Evolutionary conservation across 306 rosid genomes (phyloP).

Genomic region (Pueraria montana): DNA sequence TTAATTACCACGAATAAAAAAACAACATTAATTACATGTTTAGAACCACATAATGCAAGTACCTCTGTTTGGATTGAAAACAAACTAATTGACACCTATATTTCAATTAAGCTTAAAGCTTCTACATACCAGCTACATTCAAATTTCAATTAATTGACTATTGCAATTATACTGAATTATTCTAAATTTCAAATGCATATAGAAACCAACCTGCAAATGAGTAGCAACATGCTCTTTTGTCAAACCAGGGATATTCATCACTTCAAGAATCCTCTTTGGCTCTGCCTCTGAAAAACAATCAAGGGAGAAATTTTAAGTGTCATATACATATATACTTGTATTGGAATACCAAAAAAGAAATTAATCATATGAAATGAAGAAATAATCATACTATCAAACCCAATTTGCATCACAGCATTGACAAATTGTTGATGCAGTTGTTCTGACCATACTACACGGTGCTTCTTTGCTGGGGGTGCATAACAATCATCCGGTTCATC

Average conservation of each 20-base stretch:
- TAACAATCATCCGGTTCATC: constrained; percentile 43
- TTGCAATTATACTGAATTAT: no score
- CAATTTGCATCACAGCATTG: constrained; percentile 66
- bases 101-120: no score
- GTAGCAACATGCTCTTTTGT: constrained; percentile 79
- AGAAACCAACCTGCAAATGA: constrained; percentile 68
- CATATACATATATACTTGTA: background rate
- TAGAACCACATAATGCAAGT: background rate
- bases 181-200: background rate
- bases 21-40: no score
- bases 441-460: constrained; percentile 68
- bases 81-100: no score
- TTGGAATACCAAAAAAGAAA: background rate
- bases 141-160: background rate
- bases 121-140: no score
- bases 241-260: constrained; percentile 72
- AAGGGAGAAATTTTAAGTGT: background rate
- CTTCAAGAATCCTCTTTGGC: constrained; percentile 73
- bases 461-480: constrained; percentile 59
- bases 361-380: background rate
- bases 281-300: constrained; percentile 59
- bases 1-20: background rate
- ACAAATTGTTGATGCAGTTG: constrained; percentile 73
- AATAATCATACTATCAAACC: constrained; percentile 66
- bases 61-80: background rate